Conservation (phyloP, 768 basidiomycete species). For the Lentinus tigrinus region DNA sequence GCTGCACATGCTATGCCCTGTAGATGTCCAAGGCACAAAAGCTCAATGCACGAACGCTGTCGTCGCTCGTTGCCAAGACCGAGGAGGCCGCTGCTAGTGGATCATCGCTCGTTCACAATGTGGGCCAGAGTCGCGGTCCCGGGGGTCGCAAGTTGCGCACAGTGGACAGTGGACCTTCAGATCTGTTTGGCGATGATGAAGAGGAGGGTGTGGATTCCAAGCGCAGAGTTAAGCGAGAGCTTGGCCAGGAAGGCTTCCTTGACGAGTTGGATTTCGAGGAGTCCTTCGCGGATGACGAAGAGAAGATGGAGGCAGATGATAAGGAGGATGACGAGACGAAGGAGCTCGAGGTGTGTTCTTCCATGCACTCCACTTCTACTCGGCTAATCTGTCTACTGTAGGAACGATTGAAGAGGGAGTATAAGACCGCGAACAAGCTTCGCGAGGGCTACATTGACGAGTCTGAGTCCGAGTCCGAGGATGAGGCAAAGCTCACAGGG, state of each 20-base stretch:
- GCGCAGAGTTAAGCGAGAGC: slow-evolving; percentile 52
- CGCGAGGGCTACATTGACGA: slow-evolving; percentile 70
- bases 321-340: slow-evolving; percentile 84
- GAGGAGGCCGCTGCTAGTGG: slow-evolving; percentile 33
- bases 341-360: slow-evolving; percentile 63
- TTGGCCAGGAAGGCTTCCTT: slow-evolving; percentile 74
- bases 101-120: slow-evolving; percentile 46
- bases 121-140: slow-evolving; percentile 61
- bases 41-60: slow-evolving; percentile 74
- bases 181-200: slow-evolving; percentile 64
- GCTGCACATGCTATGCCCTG: slow-evolving; percentile 19
- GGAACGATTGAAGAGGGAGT: slow-evolving; percentile 85
- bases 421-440: slow-evolving; percentile 72
- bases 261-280: slow-evolving; percentile 85
- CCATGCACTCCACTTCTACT: neutral
- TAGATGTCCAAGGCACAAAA: slow-evolving; percentile 57
- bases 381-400: slow-evolving; percentile 26
- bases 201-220: slow-evolving; percentile 43
- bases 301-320: slow-evolving; percentile 63
- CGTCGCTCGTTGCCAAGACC: slow-evolving; percentile 52
- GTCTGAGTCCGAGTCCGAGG: slow-evolving; percentile 71
- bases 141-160: slow-evolving; percentile 65
- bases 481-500: slow-evolving; percentile 55
- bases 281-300: slow-evolving; percentile 86
- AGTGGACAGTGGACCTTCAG: slow-evolving; percentile 64